phyloP scores from a whole-genome alignment of 441 rosid genomes.

The Isatis lusitanica region DNA sequence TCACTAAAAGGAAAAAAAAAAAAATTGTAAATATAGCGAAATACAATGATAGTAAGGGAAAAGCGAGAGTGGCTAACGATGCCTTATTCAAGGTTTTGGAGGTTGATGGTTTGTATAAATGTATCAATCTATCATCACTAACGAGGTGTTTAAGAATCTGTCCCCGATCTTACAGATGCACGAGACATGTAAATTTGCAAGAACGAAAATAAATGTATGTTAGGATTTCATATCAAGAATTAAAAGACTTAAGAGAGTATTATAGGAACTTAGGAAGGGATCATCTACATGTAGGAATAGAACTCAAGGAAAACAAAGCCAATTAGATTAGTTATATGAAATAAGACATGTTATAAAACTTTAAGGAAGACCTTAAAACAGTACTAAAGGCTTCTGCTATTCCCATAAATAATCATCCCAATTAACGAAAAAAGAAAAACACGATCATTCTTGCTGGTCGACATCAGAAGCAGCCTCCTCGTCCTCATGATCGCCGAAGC shows the following conservation, averaged over 20 bases:
- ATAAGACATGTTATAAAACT: background rate
- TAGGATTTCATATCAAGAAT: too few species aligned
- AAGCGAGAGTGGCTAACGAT: background rate
- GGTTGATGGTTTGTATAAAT: background rate
- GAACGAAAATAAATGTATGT: too few species aligned
- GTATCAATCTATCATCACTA: background rate
- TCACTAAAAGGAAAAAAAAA: background rate
- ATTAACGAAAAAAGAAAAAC: background rate
- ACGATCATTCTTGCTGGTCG: conserved; percentile 48
- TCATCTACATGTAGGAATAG: background rate
- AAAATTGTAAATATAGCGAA: background rate
- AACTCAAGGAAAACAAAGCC: background rate
- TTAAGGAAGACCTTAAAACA: conserved; percentile 4
- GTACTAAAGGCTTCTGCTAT: background rate
- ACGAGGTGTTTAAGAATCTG: background rate
- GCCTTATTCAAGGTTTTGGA: background rate
- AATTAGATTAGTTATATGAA: background rate
- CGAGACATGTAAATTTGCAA: too few species aligned
- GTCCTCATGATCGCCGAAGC: conserved; percentile 52
- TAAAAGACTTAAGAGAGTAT: too few species aligned
- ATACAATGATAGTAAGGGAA: background rate
- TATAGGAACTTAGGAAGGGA: too few species aligned
- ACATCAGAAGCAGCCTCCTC: conserved; percentile 75
- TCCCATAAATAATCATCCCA: conserved; percentile 4
- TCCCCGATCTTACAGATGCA: background rate